Conservation (phyloP, 1,284 basidiomycete species). For the Paramarasmius palmivorus region DNA sequence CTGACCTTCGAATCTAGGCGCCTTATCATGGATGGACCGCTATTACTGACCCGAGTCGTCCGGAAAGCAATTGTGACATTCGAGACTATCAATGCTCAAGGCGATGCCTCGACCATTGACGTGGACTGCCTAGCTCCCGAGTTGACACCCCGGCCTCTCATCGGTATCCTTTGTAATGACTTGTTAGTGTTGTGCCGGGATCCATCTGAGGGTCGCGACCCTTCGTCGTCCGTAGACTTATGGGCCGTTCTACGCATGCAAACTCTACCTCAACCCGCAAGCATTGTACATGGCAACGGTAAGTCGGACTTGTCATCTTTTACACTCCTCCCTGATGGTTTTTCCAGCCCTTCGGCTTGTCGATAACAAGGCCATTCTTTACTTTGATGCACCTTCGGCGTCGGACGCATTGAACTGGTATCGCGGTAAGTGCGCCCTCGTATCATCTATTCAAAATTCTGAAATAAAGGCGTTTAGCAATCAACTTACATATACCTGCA, state of each 20-base stretch:
- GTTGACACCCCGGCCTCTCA: slow-evolving; percentile 69
- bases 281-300: slow-evolving; percentile 86
- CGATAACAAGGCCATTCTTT: slow-evolving; percentile 89
- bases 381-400: slow-evolving; percentile 84
- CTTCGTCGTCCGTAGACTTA: slow-evolving; percentile 74
- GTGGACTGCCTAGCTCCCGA: slow-evolving; percentile 89
- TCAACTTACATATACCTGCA: slow-evolving; percentile 63
- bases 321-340: slow-evolving; percentile 10
- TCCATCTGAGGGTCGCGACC: slow-evolving; percentile 75
- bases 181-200: slow-evolving; percentile 87
- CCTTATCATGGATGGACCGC: slow-evolving; percentile 84
- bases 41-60: slow-evolving; percentile 85
- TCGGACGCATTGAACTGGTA: slow-evolving; percentile 89
- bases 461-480: slow-evolving; percentile 39
- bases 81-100: slow-evolving; percentile 77
- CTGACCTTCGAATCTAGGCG: slow-evolving; percentile 44
- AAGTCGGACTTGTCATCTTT: slow-evolving; percentile 25
- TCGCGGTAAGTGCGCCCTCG: slow-evolving; percentile 56
- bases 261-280: slow-evolving; percentile 85
- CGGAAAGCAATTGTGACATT: slow-evolving; percentile 86
- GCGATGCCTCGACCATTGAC: slow-evolving; percentile 78
- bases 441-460: background rate
- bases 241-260: slow-evolving; percentile 95
- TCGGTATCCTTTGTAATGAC: slow-evolving; percentile 90
- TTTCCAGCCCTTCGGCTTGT: slow-evolving; percentile 73